Base-by-base conservation (phyloP, 441 rosid genomes). In the Adansonia grandidieri region DNA sequence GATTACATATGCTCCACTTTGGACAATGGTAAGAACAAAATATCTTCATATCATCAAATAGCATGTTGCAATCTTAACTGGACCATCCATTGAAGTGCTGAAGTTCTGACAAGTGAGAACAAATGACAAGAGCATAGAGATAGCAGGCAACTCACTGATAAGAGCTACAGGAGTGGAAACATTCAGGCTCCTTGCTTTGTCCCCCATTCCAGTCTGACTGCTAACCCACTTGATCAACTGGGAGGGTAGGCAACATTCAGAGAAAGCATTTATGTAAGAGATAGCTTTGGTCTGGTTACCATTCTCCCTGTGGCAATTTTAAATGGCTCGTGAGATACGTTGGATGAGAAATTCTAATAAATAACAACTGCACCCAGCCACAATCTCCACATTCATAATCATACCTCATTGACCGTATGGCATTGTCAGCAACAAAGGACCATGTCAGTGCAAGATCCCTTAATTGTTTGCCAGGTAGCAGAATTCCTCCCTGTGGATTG, bases 161-260 rank as follows among this genome's bases (percentile, higher is more conserved):
- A 94, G 88, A 63, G 89, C 84, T 15, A 82, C 60, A n/a, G 93
- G 93, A 73, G 86, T 79, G 37, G 86, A 82, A 79, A 82, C 75
- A 48, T 73, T 79, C 47, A 86, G 86, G 37, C 72, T 40, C 76
- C 85, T 78, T 74, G 79, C 84, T 80, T 83, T 80, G 47, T 77
- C 78, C 58, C 77, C 82, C 22, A 82, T 75, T 75, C 83, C 88
- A 64, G 78, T 87, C 82, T 90, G 91, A 79, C 78, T 66, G 62
- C 78, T 81, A 37, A 89, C 87, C 91, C 89, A 91, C 79, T 88
- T 85, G 74, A 88, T 78, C 86, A 92, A 79, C 73, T 84, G 83
- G 73, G 81, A 76, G 11, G 86, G 87, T 17, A 92, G 77, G 75
- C 69, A 78, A 58, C 96, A 92, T 70, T 77, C 74, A 64, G 89